Conservation (phyloP, 2,329 filamentous ascomycete genomes). For the Teratosphaeria pseudoeucalypti region DNA sequence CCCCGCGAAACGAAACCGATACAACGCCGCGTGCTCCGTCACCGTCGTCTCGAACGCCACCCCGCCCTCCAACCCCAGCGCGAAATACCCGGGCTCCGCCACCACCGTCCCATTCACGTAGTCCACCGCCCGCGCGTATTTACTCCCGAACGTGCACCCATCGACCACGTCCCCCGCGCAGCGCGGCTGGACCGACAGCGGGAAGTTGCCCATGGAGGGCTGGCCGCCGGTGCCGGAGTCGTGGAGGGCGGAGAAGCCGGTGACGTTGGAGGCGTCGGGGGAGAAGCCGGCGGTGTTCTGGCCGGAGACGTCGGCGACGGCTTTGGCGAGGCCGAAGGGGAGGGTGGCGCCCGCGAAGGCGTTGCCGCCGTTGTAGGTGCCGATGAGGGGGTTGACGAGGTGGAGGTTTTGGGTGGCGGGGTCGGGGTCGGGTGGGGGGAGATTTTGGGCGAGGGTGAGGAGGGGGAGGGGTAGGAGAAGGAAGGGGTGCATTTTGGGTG, state of each 20-base stretch:
- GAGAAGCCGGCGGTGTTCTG: slow-evolving; percentile 49
- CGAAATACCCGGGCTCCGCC: slow-evolving; percentile 52
- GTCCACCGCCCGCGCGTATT: background rate
- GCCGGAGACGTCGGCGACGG: slow-evolving; percentile 35
- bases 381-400: slow-evolving; percentile 33
- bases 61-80: slow-evolving; percentile 43
- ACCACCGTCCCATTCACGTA: background rate
- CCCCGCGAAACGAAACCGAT: slow-evolving; percentile 48
- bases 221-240: slow-evolving; percentile 39
- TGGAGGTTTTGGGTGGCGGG: slow-evolving; percentile 8
- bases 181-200: background rate
- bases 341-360: slow-evolving; percentile 26
- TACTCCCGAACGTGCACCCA: background rate
- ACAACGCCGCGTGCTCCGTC: slow-evolving; percentile 46
- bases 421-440: background rate
- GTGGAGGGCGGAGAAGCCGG: slow-evolving; percentile 38
- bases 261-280: slow-evolving; percentile 34
- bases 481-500: background rate
- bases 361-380: slow-evolving; percentile 30
- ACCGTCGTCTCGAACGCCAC: slow-evolving; percentile 50
- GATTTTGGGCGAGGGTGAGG: background rate
- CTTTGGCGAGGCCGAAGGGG: slow-evolving; percentile 32
- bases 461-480: background rate
- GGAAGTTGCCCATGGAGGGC: background rate
- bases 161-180: background rate